Conservation (phyloP, 2,329 filamentous ascomycete genomes). For the Fusarium secorum region DNA sequence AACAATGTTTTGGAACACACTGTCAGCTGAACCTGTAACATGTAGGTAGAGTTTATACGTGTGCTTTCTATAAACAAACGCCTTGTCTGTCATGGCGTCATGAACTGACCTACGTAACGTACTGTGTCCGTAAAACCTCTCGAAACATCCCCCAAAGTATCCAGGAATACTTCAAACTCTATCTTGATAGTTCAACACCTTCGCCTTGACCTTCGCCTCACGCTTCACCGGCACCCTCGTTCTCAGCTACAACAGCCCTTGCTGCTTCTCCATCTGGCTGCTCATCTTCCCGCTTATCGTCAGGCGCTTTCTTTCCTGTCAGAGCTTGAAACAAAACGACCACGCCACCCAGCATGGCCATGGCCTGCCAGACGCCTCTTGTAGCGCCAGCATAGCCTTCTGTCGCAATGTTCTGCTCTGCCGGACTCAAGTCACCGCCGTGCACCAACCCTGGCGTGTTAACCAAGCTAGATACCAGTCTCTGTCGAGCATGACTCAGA, state of each 20-base stretch:
- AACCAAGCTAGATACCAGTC: conserved; percentile 57
- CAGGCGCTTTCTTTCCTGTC: conserved; percentile 59
- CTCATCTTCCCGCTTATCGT: conserved; percentile 57
- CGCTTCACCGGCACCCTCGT: conserved; percentile 46
- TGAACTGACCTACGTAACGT: neutral
- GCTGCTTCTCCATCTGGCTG: conserved; percentile 45
- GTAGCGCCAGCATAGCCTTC: conserved; percentile 57
- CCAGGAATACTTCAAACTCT: neutral
- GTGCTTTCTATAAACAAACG: neutral
- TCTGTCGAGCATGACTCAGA: conserved; percentile 46
- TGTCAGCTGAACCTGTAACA: neutral
- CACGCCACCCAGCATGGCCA: conserved; percentile 53
- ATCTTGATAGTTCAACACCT: conserved; percentile 4
- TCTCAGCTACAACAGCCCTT: conserved; percentile 39
- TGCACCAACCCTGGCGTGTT: conserved; percentile 61
- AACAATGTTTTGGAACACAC: conserved; percentile 6
- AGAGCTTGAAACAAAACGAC: conserved; percentile 58
- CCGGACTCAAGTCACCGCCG: conserved; percentile 49
- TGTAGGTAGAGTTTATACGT: neutral
- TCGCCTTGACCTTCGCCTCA: neutral
- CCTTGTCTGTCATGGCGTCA: neutral
- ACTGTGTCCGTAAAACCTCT: neutral
- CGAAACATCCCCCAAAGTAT: neutral
- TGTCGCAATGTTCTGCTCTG: conserved; percentile 57
- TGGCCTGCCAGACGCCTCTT: conserved; percentile 56